phyloP scores from a whole-genome alignment of 139 green algal species.

The Micractinium conductrix region DNA sequence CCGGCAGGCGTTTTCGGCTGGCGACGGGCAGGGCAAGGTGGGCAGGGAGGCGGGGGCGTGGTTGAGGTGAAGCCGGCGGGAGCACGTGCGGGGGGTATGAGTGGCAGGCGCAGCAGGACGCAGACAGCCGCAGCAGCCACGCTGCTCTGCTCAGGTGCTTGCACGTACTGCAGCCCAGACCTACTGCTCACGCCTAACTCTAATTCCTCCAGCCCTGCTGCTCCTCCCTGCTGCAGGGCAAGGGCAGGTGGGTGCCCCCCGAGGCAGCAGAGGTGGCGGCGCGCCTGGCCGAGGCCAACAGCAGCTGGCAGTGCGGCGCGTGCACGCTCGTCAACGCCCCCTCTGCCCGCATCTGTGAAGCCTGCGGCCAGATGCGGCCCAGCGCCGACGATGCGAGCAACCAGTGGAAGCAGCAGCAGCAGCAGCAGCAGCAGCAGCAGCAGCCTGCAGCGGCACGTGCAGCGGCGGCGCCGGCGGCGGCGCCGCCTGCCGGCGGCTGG shows the following conservation, averaged over 20 bases:
- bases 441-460: neutral
- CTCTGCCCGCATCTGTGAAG: constrained; percentile 51
- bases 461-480: neutral
- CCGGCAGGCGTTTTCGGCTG: constrained; percentile 41
- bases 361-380: constrained; percentile 40
- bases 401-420: constrained; percentile 26
- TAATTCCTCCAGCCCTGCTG: too few relatives aligned
- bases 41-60: neutral
- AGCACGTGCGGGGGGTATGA: too few relatives aligned
- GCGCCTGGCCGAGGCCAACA: constrained; percentile 43
- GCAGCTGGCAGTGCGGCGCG: constrained; percentile 58
- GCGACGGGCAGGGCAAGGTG: constrained; percentile 7
- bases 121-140: neutral
- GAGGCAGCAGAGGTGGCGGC: constrained; percentile 68
- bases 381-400: constrained; percentile 10
- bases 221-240: constrained; percentile 18
- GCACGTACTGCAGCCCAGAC: too few relatives aligned
- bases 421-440: constrained; percentile 8
- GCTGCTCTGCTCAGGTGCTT: neutral
- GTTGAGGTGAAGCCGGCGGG: neutral
- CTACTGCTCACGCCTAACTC: neutral
- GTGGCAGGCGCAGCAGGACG: neutral
- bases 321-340: constrained; percentile 70
- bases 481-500: neutral
- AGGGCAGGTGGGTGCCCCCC: constrained; percentile 68